Percentiles rank a stretch among this genome's conserved stretches.
These are phyloP conservation scores for Leccinum uliginosum DNA, from an alignment of 768 basidiomycete genomes.

Conservation along the genomic window DNA sequence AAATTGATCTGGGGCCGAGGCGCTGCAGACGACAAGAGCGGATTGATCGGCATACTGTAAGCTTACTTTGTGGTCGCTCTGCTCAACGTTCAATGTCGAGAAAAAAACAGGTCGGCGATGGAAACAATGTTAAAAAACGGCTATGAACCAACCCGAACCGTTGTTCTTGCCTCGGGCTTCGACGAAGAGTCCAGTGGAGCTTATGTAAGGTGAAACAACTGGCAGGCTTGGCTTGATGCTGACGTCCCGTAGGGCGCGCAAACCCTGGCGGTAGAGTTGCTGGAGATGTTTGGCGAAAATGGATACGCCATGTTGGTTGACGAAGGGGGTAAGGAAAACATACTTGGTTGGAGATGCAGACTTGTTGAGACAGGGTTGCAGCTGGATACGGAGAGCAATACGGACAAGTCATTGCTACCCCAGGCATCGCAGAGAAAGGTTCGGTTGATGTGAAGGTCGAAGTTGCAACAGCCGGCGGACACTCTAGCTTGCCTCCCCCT, in stretches of 20 bases:
- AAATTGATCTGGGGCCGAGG: constrained; percentile 49
- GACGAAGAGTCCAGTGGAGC: constrained; percentile 67
- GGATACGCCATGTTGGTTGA: constrained; percentile 79
- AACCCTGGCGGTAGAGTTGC: constrained; percentile 43
- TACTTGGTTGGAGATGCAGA: background rate
- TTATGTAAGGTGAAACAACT: constrained; percentile 30
- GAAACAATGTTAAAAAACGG: constrained; percentile 61
- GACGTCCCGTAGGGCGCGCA: constrained; percentile 47
- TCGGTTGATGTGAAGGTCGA: constrained; percentile 59
- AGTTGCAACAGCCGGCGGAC: constrained; percentile 71
- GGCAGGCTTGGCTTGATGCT: background rate
- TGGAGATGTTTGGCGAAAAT: constrained; percentile 62
- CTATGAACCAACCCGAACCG: constrained; percentile 59
- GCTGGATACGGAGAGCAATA: constrained; percentile 49
- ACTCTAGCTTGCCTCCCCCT: constrained; percentile 77
- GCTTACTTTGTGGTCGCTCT: background rate
- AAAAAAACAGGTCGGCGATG: constrained; percentile 40
- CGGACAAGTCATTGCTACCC: constrained; percentile 54
- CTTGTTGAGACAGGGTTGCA: constrained; percentile 11
- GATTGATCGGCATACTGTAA: constrained; percentile 64
- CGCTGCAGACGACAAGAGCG: constrained; percentile 56
- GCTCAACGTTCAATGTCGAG: background rate
- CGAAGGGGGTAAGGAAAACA: constrained; percentile 63
- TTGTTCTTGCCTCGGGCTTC: constrained; percentile 66
- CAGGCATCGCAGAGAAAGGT: constrained; percentile 74